Percentiles rank a stretch among this genome's conserved stretches.
Conservation (phyloP, 805 yeast genomes). For the Wickerhamomyces alni region DNA sequence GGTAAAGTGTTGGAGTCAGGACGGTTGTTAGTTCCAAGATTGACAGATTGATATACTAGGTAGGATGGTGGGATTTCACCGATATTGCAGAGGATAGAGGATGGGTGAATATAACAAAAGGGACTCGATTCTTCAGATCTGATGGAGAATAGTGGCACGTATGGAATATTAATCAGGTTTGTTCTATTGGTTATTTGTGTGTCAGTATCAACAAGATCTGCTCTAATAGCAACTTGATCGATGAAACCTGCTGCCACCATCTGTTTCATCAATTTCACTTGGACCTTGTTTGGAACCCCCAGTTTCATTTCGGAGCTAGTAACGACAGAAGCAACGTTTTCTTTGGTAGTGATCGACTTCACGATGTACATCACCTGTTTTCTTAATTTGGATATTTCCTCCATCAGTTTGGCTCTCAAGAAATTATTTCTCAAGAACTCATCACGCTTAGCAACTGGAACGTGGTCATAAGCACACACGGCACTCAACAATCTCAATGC, state of each 20-base stretch:
- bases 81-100: slow-evolving; percentile 50
- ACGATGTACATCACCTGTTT: slow-evolving; percentile 76
- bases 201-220: slow-evolving; percentile 65
- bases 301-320: slow-evolving; percentile 42
- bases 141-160: slow-evolving; percentile 44
- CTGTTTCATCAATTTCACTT: slow-evolving; percentile 77
- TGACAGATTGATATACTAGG: slow-evolving; percentile 66
- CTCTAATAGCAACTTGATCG: slow-evolving; percentile 85
- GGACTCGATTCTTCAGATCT: slow-evolving; percentile 38
- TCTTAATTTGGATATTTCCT: slow-evolving; percentile 77
- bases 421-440: slow-evolving; percentile 56
- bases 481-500: slow-evolving; percentile 70
- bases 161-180: slow-evolving; percentile 56
- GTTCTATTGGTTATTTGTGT: slow-evolving; percentile 52
- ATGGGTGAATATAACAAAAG: slow-evolving; percentile 74
- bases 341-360: slow-evolving; percentile 54
- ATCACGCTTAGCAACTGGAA: slow-evolving; percentile 39
- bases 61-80: slow-evolving; percentile 78
- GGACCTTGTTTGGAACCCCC: slow-evolving; percentile 62
- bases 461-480: slow-evolving; percentile 82
- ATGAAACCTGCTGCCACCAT: slow-evolving; percentile 90
- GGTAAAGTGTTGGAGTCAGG: slow-evolving; percentile 38
- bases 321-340: slow-evolving; percentile 46
- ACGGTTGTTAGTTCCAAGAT: slow-evolving; percentile 40
- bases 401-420: slow-evolving; percentile 74